Evolutionary conservation across 257 asterid species (phyloP).

Genomic region (Salvia miltiorrhiza): DNA sequence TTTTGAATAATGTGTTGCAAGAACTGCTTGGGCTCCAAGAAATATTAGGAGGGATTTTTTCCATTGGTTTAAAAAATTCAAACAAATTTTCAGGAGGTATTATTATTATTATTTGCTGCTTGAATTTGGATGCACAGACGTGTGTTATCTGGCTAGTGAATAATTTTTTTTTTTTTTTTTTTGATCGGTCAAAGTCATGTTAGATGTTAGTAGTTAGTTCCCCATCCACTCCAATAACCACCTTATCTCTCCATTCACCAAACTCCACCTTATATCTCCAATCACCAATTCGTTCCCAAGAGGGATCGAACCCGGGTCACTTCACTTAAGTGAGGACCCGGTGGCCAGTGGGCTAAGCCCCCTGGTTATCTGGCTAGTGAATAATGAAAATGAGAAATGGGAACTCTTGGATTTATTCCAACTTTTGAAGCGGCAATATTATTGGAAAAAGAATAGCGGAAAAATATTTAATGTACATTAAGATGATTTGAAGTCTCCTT

Average conservation of each 20-base stretch:
- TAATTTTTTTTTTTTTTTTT: too few species aligned
- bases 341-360: too few species aligned
- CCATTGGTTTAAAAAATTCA: not conserved
- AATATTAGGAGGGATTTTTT: not conserved
- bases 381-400: not conserved
- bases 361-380: not conserved
- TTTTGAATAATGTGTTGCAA: not conserved
- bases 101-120: not conserved
- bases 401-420: not conserved
- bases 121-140: constrained; percentile 26
- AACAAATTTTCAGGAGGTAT: not conserved
- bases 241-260: too few species aligned
- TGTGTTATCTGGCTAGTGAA: not conserved
- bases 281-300: too few species aligned
- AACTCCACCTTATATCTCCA: too few species aligned
- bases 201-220: too few species aligned
- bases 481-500: too few species aligned
- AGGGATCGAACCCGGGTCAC: too few species aligned
- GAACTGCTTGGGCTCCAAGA: constrained; percentile 33
- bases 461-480: not conserved
- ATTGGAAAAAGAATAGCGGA: too few species aligned
- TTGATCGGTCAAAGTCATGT: too few species aligned
- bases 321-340: too few species aligned
- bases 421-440: not conserved
- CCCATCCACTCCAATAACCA: too few species aligned